These are phyloP conservation scores for Sclerotinia minor DNA, from an alignment of 2,329 filamentous ascomycete genomes.

Conservation along the genomic window DNA sequence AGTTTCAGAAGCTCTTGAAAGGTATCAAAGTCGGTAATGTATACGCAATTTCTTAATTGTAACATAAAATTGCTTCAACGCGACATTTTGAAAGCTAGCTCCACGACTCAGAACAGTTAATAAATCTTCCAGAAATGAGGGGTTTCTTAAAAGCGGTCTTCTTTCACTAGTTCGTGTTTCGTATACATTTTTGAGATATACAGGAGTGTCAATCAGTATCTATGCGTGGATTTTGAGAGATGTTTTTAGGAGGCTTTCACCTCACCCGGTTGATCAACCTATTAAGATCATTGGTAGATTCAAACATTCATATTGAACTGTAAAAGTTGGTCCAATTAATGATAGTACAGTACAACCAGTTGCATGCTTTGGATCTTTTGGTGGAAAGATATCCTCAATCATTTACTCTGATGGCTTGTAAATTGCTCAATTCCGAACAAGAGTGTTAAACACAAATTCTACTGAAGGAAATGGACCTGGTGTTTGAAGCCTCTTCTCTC, in stretches of 20 bases:
- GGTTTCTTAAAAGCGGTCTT: neutral
- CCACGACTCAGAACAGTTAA: too few relatives aligned
- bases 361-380: neutral
- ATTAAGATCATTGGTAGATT: neutral
- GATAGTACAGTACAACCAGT: too few relatives aligned
- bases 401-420: neutral
- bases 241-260: neutral
- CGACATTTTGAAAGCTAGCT: neutral
- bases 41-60: neutral
- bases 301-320: neutral
- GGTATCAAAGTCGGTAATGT: neutral
- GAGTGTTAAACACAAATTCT: too few relatives aligned
- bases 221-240: neutral
- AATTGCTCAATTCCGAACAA: too few relatives aligned
- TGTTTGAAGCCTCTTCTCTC: neutral
- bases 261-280: neutral
- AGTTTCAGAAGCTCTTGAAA: neutral
- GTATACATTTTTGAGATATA: neutral
- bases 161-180: neutral
- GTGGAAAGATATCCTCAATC: neutral
- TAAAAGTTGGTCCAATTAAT: too few relatives aligned
- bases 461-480: neutral
- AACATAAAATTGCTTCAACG: neutral
- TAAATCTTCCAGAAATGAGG: neutral
- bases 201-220: neutral